Conservation (phyloP, 371 early-diverging fungal species). For the Circinella umbellata region DNA sequence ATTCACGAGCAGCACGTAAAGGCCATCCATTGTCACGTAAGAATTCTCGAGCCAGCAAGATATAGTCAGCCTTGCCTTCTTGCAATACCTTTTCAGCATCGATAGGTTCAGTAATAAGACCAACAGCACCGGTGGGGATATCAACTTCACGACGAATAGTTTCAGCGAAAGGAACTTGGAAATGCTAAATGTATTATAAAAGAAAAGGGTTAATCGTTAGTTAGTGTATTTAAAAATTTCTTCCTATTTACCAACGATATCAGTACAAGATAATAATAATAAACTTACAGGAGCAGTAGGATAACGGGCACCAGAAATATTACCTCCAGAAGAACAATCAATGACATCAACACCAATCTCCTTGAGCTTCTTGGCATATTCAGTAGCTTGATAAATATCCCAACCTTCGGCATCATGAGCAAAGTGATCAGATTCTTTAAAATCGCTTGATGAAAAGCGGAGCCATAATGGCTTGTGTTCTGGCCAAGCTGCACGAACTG, state of each 20-base stretch:
- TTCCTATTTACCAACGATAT: no score
- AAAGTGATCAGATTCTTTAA: slow-evolving; percentile 38
- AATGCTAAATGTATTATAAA: slow-evolving; percentile 27
- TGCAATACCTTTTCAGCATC: slow-evolving; percentile 76
- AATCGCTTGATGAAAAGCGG: slow-evolving; percentile 78
- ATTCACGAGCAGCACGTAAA: slow-evolving; percentile 53
- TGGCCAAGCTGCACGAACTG: slow-evolving; percentile 79
- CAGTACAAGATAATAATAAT: not conserved
- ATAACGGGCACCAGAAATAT: slow-evolving; percentile 32
- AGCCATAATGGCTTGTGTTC: slow-evolving; percentile 80
- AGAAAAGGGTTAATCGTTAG: no score
- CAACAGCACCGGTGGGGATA: slow-evolving; percentile 75
- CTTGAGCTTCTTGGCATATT: slow-evolving; percentile 59
- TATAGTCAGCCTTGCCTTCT: slow-evolving; percentile 68
- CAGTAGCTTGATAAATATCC: slow-evolving; percentile 71
- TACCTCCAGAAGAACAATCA: slow-evolving; percentile 78
- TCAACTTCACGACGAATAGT: slow-evolving; percentile 62
- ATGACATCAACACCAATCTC: slow-evolving; percentile 77
- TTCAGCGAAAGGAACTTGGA: slow-evolving; percentile 79
- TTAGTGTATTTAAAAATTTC: no score
- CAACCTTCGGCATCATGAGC: slow-evolving; percentile 48
- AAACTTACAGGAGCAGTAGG: slow-evolving; percentile 19
- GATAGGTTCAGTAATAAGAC: slow-evolving; percentile 66
- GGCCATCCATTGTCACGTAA: slow-evolving; percentile 58
- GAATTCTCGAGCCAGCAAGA: slow-evolving; percentile 70